phyloP scores from a whole-genome alignment of 2,329 filamentous ascomycete species.

The Epichloe amarillans region DNA sequence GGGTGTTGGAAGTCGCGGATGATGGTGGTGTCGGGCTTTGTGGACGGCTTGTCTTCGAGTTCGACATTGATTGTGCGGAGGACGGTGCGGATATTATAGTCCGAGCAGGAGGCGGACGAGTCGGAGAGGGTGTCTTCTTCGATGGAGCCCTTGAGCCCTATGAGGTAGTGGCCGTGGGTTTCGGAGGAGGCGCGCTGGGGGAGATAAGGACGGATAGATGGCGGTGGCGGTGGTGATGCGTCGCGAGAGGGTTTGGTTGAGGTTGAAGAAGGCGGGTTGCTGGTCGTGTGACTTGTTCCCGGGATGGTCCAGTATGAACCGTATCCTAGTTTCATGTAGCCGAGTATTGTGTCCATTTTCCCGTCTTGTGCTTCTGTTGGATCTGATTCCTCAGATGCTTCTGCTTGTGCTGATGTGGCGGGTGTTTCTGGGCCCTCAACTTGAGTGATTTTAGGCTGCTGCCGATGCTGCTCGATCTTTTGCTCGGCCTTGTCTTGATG shows the following conservation, averaged over 20 bases:
- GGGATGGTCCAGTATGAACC: slow-evolving; percentile 50
- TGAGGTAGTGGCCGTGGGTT: slow-evolving; percentile 40
- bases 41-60: slow-evolving; percentile 30
- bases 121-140: slow-evolving; percentile 29
- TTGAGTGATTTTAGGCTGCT: not conserved
- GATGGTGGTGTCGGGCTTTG: slow-evolving; percentile 29
- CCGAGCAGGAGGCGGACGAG: slow-evolving; percentile 11
- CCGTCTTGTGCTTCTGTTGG: slow-evolving; percentile 17
- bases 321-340: slow-evolving; percentile 53
- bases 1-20: slow-evolving; percentile 31
- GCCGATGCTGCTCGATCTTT: not conserved
- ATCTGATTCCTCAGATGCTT: not conserved
- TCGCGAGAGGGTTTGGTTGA: not conserved
- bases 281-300: slow-evolving; percentile 10
- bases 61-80: slow-evolving; percentile 57
- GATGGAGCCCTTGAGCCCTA: slow-evolving; percentile 55
- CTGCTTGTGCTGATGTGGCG: not conserved
- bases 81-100: slow-evolving; percentile 40
- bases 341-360: slow-evolving; percentile 42
- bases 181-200: slow-evolving; percentile 14
- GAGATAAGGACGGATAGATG: slow-evolving; percentile 5
- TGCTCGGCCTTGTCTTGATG: not conserved
- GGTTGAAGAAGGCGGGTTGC: slow-evolving; percentile 4
- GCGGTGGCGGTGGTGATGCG: not conserved
- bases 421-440: not conserved